Evolutionary conservation across 2,329 filamentous ascomycete species (phyloP), one percentile per base, ranked within the genome.

Genomic region (Xylaria sp.): DNA sequence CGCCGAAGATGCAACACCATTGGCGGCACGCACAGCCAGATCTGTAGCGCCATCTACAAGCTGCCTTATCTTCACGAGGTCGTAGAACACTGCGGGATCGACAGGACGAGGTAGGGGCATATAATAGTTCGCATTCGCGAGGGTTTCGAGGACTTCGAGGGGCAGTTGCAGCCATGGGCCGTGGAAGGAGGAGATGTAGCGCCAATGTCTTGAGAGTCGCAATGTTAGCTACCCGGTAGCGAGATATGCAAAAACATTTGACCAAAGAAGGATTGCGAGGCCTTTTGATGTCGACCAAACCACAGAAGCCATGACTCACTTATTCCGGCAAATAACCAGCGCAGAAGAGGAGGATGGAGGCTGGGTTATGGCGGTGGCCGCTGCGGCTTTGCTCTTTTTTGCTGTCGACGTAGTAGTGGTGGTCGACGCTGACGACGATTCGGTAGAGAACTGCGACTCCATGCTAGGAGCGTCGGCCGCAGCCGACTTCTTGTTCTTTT

Each of bases 161-260:
- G 90, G 88, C 52, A 93, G 78, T 71, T 91, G 87, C 13, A 92
- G 82, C 91, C 91, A 94, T 62, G 89, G 86, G 20, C 90, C 91
- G 68, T 92, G 87, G 67, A 90, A 94, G 22, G 87, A 89, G 19
- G 89, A 92, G 54, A 94, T 92, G 71, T 91, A 91, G 60, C 86
- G 83, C 90, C 90, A 93, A 74, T 93, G 89, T 71, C 90, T 93
- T 48, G 29, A 45, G 7, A 18, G 47, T 21, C 34, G 26, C 43
- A 44, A 50, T 45, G 50, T 40, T 54, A 56, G 65, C 42, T 59
- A 39, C 22, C 24, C 11, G 24, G 24, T 26, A 26, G 11, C 44
- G 63, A 48, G 24, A 46, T 17, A 44, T 48, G 22, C 37, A 41
- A 18, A 18, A 22, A 9, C 34, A 9, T 45, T 16, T 4, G 29